A percentile compares a stretch with the other conserved stretches of the same genome.
Conservation (phyloP, 257 asterid species). For the Thymus mandschuricus region DNA sequence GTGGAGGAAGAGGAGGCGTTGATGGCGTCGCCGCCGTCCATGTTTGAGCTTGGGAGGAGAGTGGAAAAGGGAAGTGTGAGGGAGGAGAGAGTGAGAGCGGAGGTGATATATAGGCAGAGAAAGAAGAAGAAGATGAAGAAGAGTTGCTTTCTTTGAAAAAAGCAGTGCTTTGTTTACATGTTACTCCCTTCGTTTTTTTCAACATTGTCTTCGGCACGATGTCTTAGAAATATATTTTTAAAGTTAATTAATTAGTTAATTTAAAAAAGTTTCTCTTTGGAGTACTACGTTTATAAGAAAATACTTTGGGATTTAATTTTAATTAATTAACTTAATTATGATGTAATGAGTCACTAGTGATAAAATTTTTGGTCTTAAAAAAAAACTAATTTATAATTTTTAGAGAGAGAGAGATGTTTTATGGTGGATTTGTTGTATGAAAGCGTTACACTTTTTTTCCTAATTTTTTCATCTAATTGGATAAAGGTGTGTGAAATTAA, state of each 20-base stretch:
- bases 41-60: background rate
- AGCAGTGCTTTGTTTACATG: conserved; percentile 8
- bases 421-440: background rate
- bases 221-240: no score
- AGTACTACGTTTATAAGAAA: no score
- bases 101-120: conserved; percentile 24
- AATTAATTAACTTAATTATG: background rate
- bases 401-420: background rate
- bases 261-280: no score
- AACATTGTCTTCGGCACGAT: no score
- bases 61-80: background rate
- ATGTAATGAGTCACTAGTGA: background rate
- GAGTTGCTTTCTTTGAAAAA: conserved; percentile 34
- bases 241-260: no score
- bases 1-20: conserved; percentile 27
- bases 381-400: no score
- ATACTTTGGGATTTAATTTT: no score
- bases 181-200: no score
- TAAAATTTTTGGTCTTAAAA: background rate
- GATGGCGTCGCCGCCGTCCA: conserved; percentile 35
- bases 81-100: background rate
- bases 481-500: conserved; percentile 12
- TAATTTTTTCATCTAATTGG: background rate
- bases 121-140: conserved; percentile 13
- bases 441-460: background rate